phyloP scores from a whole-genome alignment of 2,329 filamentous ascomycete genomes.

The Zasmidium citrigriseum region DNA sequence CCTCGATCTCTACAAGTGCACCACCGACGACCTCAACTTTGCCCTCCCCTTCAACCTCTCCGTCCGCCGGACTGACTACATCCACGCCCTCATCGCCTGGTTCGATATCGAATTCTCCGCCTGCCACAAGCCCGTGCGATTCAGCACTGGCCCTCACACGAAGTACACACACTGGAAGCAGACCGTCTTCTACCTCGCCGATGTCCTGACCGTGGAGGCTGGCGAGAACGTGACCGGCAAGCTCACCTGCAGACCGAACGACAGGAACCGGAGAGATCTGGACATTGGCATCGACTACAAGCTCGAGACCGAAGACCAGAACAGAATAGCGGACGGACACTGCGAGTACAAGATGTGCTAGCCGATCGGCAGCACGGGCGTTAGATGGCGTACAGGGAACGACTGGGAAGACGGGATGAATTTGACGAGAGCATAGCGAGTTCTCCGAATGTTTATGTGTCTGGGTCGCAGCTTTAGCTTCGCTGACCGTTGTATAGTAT shows the following conservation, averaged over 20 bases:
- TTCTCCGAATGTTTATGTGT: constrained; percentile 1
- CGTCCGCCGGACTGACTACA: constrained; percentile 84
- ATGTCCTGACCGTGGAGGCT: constrained; percentile 87
- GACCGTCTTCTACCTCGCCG: constrained; percentile 95
- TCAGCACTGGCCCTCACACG: constrained; percentile 95
- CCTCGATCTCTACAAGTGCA: constrained; percentile 94
- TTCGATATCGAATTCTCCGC: constrained; percentile 99
- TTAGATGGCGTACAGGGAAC: constrained; percentile 11
- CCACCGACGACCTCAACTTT: constrained; percentile 80
- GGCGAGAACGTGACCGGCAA: constrained; percentile 76
- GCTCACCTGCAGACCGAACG: constrained; percentile 82
- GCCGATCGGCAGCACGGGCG: constrained; percentile 17
- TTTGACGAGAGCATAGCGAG: constrained; percentile 15
- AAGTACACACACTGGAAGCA: constrained; percentile 99
- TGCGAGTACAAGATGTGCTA: constrained; percentile 75
- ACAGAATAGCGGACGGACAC: constrained; percentile 66
- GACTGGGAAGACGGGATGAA: constrained; percentile 19
- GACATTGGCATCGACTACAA: constrained; percentile 87
- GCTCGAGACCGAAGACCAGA: constrained; percentile 73
- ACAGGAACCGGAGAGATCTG: constrained; percentile 91
- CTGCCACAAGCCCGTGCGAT: constrained; percentile 96
- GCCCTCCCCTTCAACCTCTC: constrained; percentile 72
- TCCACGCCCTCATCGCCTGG: constrained; percentile 96
- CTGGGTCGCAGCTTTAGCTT: constrained; percentile 41
- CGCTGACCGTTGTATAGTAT: constrained; percentile 35